Percentiles rank a stretch among this genome's conserved stretches.
phyloP scores from a whole-genome alignment of 768 basidiomycete genomes.

The Calocera viscosa region DNA sequence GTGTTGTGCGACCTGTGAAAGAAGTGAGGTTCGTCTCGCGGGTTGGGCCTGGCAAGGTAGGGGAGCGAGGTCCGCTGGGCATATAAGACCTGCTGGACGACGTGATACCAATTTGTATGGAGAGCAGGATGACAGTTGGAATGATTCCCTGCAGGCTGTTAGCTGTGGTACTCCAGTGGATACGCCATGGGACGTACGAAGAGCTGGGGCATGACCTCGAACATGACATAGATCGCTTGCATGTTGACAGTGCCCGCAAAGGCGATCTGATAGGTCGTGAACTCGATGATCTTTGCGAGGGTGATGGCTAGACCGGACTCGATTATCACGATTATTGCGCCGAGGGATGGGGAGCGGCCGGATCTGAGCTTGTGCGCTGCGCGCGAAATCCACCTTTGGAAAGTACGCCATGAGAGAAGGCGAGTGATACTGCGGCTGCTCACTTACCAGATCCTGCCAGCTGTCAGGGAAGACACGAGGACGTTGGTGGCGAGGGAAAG shows the following conservation, averaged over 20 bases:
- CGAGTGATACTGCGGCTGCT: background rate
- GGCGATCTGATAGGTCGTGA: background rate
- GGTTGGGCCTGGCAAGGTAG: background rate
- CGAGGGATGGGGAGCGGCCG: background rate
- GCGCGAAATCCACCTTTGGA: background rate
- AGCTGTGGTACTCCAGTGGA: background rate
- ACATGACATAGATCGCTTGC: conserved; percentile 2
- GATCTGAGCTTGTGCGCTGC: background rate
- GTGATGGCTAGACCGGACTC: conserved; percentile 8
- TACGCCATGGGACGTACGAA: background rate
- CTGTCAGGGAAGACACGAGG: background rate
- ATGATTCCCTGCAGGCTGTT: background rate
- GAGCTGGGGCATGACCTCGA: background rate
- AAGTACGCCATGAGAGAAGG: background rate
- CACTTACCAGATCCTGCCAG: background rate
- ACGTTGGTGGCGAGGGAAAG: background rate
- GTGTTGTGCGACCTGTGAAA: background rate
- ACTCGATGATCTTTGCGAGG: background rate
- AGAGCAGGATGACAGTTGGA: background rate
- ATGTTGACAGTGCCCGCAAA: conserved; percentile 3
- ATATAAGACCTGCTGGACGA: background rate
- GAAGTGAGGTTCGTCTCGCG: background rate
- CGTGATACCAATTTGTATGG: background rate
- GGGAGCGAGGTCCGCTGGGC: background rate
- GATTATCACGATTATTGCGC: background rate